Evolutionary conservation across 2,329 filamentous ascomycete genomes (phyloP).

Genomic region (Trichoderma breve): DNA sequence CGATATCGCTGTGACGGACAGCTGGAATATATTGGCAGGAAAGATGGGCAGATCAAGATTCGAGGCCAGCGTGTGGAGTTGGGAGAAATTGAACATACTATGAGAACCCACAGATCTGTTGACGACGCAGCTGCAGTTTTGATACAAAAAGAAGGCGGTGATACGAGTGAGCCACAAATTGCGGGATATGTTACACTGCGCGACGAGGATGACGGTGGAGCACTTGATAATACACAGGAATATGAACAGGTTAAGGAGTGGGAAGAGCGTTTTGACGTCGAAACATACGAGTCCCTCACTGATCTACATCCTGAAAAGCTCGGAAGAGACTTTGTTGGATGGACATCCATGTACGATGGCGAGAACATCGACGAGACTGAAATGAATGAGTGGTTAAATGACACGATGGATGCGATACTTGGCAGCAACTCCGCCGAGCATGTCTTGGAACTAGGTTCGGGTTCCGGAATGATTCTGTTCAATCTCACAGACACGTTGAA

Average conservation of each 20-base stretch:
- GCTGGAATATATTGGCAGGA: background rate
- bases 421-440: background rate
- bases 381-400: background rate
- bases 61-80: background rate
- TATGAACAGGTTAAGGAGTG: background rate
- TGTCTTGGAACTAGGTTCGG: background rate
- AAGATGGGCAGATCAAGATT: background rate
- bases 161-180: background rate
- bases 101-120: background rate
- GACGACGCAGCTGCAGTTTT: background rate
- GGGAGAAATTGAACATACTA: background rate
- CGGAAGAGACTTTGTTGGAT: background rate
- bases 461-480: background rate
- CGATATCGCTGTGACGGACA: background rate
- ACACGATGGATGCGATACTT: background rate
- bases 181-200: background rate
- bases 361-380: background rate
- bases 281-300: background rate
- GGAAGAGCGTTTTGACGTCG: background rate
- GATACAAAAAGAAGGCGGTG: background rate
- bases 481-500: background rate
- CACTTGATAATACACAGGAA: background rate
- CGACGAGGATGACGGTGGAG: background rate
- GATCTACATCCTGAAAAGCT: background rate
- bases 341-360: background rate